A percentile compares a stretch with the other conserved stretches of the same genome.
These are phyloP conservation scores for Uronychia binucleata DNA, from an alignment of 73 alveolate species.

Conservation along the genomic window DNA sequence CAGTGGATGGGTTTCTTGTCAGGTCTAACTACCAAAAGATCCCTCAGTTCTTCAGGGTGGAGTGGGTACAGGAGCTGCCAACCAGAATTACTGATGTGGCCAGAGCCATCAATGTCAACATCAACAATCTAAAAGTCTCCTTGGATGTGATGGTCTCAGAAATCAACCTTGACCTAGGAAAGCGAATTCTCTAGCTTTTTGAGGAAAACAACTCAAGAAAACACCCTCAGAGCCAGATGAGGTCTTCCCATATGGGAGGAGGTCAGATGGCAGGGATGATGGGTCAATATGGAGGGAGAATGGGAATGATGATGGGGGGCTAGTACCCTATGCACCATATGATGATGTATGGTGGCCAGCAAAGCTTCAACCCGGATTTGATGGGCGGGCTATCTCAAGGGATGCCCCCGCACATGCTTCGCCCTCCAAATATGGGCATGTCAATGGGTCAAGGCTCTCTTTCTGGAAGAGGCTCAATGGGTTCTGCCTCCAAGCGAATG, in stretches of 20 bases:
- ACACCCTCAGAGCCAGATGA: not conserved
- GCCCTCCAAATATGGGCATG: not conserved
- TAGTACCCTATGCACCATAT: too few species aligned
- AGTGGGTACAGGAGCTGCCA: not conserved
- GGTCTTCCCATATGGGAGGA: not conserved
- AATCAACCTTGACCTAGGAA: not conserved
- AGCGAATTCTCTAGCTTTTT: not conserved
- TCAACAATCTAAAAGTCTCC: not conserved
- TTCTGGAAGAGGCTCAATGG: not conserved
- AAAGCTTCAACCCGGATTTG: not conserved
- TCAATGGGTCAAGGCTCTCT: not conserved
- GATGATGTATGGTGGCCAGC: slow-evolving; percentile 3
- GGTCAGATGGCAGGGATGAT: not conserved
- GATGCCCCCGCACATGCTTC: too few species aligned
- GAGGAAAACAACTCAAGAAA: not conserved
- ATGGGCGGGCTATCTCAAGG: too few species aligned
- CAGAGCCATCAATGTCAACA: not conserved
- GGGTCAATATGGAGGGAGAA: not conserved
- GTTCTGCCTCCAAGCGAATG: too few species aligned
- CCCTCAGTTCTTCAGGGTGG: not conserved
- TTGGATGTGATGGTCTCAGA: not conserved
- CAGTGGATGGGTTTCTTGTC: not conserved
- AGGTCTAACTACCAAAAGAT: not conserved
- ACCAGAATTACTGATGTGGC: not conserved
- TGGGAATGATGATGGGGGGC: not conserved